Base-by-base conservation (phyloP, 176 grass and related monocot species). In the Leersia perrieri region DNA sequence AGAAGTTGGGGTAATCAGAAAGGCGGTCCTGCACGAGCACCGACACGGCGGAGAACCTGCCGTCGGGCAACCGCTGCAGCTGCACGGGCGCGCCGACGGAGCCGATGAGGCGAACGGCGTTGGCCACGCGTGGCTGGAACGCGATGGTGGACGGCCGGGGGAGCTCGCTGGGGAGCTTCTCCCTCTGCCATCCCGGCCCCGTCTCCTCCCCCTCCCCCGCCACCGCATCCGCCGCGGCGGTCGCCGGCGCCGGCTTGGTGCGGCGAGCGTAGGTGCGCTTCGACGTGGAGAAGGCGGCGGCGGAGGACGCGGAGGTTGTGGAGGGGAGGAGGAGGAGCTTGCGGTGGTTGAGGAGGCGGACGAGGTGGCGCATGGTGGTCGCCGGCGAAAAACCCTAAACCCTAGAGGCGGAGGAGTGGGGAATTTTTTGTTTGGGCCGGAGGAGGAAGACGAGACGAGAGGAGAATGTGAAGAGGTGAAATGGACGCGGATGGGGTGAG, bases 41-140 rank as follows among this genome's bases (percentile, higher is more conserved):
- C 42, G 90, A 95, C 3, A 99, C 85, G 23, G 96, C 88, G 1
- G 84, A 69, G 73, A 87, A 85, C 0, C 81, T 20, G 5, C 92
- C 96, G 41, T 93, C 82, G 27, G 88, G 33, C 20, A 77, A 62
- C 14, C 45, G 38, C 82, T 99, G 87, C 39, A 93, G 57, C 80
- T 95, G 75, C 26, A 93, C 87, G 18, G 92, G 96, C 55, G 90
- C 83, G 47, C 87, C 80, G 7, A 99, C 35, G 11, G 74, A 80
- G 39, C 92, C 96, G 25, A 95, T 78, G n/a, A 99, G 89, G 16
- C 72, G n/a, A 33, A 95, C 87, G 44, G 33, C 29, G 73, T 93
- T 99, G 61, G 90, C 90, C 13, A 99, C 88, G 20, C 68, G 84
- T 4, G 88, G 58, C 87, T 99, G 96, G 79, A 91, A 99, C 1